Base-by-base conservation (phyloP, 176 grass and related monocot genomes). In the Dactylis glomerata region DNA sequence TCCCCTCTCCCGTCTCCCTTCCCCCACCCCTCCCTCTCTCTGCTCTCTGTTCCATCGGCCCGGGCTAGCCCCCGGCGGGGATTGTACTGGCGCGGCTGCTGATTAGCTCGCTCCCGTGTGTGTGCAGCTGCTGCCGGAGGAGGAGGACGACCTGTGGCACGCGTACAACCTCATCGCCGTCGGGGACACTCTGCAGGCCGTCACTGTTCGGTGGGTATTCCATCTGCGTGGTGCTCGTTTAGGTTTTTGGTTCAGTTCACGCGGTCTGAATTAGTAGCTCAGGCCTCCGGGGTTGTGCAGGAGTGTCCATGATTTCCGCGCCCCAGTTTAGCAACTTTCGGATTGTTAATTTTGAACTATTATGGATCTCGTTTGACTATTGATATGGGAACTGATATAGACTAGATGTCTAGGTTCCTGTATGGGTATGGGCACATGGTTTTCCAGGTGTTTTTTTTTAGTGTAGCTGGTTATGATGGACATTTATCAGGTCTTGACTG, bases 61-160 rank as follows among this genome's bases (percentile, higher is more conserved):
- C 52, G 44, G 67, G 75, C 69, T 82, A 8, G n/a, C 52, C 27
- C 23, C 51, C 36, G 16, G 61, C 8, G 13, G 23, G 44, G 73
- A 1, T 44, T 91, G 5, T 40, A 2, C 51, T 2, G 47, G 7
- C 19, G 42, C 10, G 28, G 45, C 19, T 81, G 51, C 40, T 73
- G 32, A 79, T 65, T 82, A 16, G 38, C 32, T 59, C 23, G 67
- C 4, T 50, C 64, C 9, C 41, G 27, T 82, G 56, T 0, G 19
- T 5, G 3, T 20, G 75, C 80, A 98, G 89, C 68, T 98, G 64
- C 26, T 95, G 32, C 96, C 93, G 38, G 89, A 92, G 80, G 93
- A 98, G 77, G 96, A 98, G 16, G 96, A 98, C 23, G 96, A 98
- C 86, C 75, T 98, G 91, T 94, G 96, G 96, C 91, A 98, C 68